Base-by-base conservation (phyloP, 1,284 basidiomycete species). In the Boletus semigastroideus region DNA sequence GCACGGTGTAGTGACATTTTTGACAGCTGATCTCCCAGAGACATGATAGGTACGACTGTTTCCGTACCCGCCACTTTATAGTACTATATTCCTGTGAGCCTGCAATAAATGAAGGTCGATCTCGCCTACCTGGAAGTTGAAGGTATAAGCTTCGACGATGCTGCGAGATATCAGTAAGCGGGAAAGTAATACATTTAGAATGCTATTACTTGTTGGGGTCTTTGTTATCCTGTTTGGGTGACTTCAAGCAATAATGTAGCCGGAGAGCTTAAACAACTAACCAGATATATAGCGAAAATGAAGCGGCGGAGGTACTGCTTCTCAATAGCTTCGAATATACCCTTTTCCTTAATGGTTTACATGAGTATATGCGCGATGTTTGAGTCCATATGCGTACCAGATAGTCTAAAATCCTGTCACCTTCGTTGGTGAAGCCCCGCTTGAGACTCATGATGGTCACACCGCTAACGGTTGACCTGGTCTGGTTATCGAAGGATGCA, bases 251-350 rank as follows among this genome's bases (percentile, higher is more conserved):
- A 44, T 34, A 12, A 11, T 17, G 2, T 20, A 17, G 28, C 30
- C 5, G 11, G 46, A 39, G 25, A 34, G 25, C 5, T 20, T 6
- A 16, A 28, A 14, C 16, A 11, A 72, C 80, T 53, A 53, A 89
- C 88, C 55, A 93, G 72, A 65, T 90, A 92, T 52, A 93, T 82
- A 4, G 85, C 91, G 59, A 93, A 88, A 49, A 91, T 84, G 66
- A 91, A 88, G 58, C 84, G 86, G 34, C 82, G 81, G 45, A 92
- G 76, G 68, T 89, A 92, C 59, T 83, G 81, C 62, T 83, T 87
- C 62, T 87, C 79, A 33, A 92, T 68, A 0, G 89, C 89, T 58
- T 91, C 86, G 58, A 90, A 90, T 48, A 91, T 87, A 1, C 90
- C 90, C 57, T 83, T 75, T 68, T 92, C 89, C 89, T 91, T 53